phyloP scores from a whole-genome alignment of 1,139 yeast species.

The Debaryomycetaceae sp. region DNA sequence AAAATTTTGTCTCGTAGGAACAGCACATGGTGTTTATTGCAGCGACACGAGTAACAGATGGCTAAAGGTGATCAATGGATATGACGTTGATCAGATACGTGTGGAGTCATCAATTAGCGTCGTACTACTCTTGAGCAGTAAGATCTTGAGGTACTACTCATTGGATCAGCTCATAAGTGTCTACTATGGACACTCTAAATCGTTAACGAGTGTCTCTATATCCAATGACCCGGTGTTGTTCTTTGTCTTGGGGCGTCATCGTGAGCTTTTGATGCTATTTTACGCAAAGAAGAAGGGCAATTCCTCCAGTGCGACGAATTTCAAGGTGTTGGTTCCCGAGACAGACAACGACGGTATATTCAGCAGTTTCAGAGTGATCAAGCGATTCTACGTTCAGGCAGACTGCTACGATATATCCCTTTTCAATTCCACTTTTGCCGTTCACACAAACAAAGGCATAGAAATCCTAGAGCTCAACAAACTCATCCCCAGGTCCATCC shows the following conservation, averaged over 20 bases:
- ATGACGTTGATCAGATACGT: slow-evolving; percentile 57
- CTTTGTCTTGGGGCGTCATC: slow-evolving; percentile 61
- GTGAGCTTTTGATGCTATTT: slow-evolving; percentile 56
- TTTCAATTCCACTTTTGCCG: slow-evolving; percentile 60
- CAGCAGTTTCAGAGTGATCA: slow-evolving; percentile 48
- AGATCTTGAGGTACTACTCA: slow-evolving; percentile 58
- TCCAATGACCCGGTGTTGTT: slow-evolving; percentile 41
- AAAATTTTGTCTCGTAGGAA: slow-evolving; percentile 31
- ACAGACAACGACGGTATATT: slow-evolving; percentile 48
- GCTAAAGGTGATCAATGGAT: slow-evolving; percentile 56
- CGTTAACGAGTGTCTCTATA: slow-evolving; percentile 29
- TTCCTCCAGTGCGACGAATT: slow-evolving; percentile 43
- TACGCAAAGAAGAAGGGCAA: slow-evolving; percentile 49
- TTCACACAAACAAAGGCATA: slow-evolving; percentile 67
- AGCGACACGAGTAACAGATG: slow-evolving; percentile 52
- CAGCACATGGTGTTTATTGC: slow-evolving; percentile 41
- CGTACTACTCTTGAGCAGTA: slow-evolving; percentile 57
- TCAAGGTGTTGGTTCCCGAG: slow-evolving; percentile 51
- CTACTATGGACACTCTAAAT: slow-evolving; percentile 31
- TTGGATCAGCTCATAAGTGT: slow-evolving; percentile 43
- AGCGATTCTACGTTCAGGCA: slow-evolving; percentile 46
- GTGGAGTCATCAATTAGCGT: slow-evolving; percentile 58
- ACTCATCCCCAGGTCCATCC: slow-evolving; percentile 52
- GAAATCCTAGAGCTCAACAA: slow-evolving; percentile 64
- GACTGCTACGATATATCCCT: slow-evolving; percentile 57